Evolutionary conservation across 2,329 filamentous ascomycete species (phyloP).

Genomic region (Trichophyton mentagrophytes): DNA sequence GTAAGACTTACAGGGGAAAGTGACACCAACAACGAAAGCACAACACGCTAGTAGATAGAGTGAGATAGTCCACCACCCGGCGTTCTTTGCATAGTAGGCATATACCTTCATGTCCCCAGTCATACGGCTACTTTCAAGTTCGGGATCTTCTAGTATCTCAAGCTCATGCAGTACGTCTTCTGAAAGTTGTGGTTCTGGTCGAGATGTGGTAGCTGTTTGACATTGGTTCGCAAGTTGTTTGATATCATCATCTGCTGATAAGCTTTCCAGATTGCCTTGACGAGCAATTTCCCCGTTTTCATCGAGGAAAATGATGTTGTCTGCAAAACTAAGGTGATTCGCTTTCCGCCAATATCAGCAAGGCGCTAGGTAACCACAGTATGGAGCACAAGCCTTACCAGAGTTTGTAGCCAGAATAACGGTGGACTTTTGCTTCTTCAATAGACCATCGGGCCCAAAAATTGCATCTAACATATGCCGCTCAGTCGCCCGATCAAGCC

Average conservation of each 20-base stretch:
- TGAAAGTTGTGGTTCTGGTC: not conserved
- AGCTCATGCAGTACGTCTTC: conserved; percentile 1
- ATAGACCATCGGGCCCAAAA: conserved; percentile 61
- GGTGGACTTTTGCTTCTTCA: conserved; percentile 60
- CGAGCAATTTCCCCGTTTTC: not conserved
- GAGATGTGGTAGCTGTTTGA: not conserved
- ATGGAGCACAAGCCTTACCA: conserved; percentile 53
- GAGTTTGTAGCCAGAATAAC: conserved; percentile 70
- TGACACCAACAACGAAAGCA: conserved; percentile 1
- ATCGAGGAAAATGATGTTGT: conserved; percentile 2
- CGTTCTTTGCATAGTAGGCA: conserved; percentile 2
- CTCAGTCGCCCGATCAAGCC: conserved; percentile 34
- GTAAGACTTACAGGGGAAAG: conserved; percentile 1
- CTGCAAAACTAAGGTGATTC: conserved; percentile 1
- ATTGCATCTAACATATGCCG: conserved; percentile 46
- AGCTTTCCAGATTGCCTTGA: not conserved
- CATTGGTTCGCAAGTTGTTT: not conserved
- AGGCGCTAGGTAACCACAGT: conserved; percentile 46
- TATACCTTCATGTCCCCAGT: conserved; percentile 7
- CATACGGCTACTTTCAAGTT: not conserved
- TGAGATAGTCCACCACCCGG: conserved; percentile 1
- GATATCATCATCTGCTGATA: not conserved
- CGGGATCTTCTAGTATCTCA: not conserved
- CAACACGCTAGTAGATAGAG: not conserved
- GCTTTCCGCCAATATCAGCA: conserved; percentile 27